A percentile compares a stretch with the other conserved stretches of the same genome.
These are phyloP conservation scores for Magnusiomyces ingens DNA, from an alignment of 1,139 yeast genomes.

Conservation along the genomic window DNA sequence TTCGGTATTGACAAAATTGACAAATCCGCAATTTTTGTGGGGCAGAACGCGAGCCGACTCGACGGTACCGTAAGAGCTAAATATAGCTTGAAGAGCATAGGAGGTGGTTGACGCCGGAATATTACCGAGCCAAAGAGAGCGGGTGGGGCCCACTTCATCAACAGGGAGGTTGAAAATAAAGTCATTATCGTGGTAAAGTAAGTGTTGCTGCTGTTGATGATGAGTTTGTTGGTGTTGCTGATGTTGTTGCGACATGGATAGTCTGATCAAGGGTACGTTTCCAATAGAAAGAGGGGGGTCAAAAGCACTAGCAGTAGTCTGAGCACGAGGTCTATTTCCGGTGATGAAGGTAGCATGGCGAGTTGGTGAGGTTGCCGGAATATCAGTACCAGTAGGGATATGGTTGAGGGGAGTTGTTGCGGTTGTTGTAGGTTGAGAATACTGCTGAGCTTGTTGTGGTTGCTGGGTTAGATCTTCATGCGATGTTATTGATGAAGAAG, in stretches of 20 bases:
- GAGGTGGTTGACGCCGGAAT: conserved; percentile 51
- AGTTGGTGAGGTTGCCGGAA: neutral
- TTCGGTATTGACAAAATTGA: conserved; percentile 66
- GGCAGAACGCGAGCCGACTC: conserved; percentile 52
- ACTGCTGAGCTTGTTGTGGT: conserved; percentile 17
- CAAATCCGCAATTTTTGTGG: conserved; percentile 54
- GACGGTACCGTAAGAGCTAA: conserved; percentile 50
- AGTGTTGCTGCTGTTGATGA: conserved; percentile 3
- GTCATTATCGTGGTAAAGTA: conserved; percentile 11
- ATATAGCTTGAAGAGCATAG: conserved; percentile 40
- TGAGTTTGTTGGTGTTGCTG: neutral
- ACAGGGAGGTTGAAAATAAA: conserved; percentile 40
- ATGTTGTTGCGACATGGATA: conserved; percentile 8
- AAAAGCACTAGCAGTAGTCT: conserved; percentile 21
- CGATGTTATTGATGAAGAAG: conserved; percentile 14
- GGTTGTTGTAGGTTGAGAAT: neutral
- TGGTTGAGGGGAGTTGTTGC: neutral
- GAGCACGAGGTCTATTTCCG: conserved; percentile 22
- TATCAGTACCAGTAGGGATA: neutral
- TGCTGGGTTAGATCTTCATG: conserved; percentile 12
- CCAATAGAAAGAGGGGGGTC: conserved; percentile 17
- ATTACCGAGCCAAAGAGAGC: conserved; percentile 69
- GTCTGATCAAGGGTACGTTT: conserved; percentile 8
- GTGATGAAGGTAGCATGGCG: conserved; percentile 13
- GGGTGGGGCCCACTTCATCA: conserved; percentile 68